Percentiles rank a stretch among this genome's conserved stretches.
Conservation (phyloP, 108 stramenopile genomes). For the Schizochytrium sp. region DNA sequence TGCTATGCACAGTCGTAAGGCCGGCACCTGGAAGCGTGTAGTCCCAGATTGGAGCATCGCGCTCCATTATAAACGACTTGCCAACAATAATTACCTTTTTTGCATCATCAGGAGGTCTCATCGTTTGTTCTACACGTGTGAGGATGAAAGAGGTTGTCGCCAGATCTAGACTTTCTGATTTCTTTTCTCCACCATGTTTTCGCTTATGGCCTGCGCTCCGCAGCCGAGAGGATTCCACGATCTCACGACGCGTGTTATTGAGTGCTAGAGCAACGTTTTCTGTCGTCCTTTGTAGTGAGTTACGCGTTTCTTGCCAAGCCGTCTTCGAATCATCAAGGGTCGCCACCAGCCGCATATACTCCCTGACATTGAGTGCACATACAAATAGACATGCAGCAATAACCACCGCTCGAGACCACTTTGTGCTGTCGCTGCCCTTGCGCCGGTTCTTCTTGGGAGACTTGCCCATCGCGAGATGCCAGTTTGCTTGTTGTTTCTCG, state of each 20-base stretch:
- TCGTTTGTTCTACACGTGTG: not conserved
- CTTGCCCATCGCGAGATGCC: not conserved
- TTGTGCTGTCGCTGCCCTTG: not conserved
- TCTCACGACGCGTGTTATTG: too few species aligned
- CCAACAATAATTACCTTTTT: constrained; percentile 32
- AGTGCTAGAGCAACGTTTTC: too few species aligned
- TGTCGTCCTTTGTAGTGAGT: too few species aligned
- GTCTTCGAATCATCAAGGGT: too few species aligned
- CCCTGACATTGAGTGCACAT: not conserved
- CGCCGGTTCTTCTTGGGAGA: not conserved
- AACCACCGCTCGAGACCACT: not conserved
- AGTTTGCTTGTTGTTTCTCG: not conserved
- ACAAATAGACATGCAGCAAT: not conserved
- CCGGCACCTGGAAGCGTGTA: not conserved
- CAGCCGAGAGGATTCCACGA: too few species aligned
- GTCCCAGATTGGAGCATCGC: constrained; percentile 58
- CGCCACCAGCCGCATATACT: not conserved
- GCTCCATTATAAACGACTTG: not conserved
- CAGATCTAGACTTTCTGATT: not conserved
- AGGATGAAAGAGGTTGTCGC: not conserved
- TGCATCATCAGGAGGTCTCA: not conserved
- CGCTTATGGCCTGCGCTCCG: too few species aligned
- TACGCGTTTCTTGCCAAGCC: too few species aligned
- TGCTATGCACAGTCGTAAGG: not conserved
- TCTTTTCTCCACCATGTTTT: too few species aligned